phyloP scores from a whole-genome alignment of 306 rosid genomes.

The Fragaria iinumae region DNA sequence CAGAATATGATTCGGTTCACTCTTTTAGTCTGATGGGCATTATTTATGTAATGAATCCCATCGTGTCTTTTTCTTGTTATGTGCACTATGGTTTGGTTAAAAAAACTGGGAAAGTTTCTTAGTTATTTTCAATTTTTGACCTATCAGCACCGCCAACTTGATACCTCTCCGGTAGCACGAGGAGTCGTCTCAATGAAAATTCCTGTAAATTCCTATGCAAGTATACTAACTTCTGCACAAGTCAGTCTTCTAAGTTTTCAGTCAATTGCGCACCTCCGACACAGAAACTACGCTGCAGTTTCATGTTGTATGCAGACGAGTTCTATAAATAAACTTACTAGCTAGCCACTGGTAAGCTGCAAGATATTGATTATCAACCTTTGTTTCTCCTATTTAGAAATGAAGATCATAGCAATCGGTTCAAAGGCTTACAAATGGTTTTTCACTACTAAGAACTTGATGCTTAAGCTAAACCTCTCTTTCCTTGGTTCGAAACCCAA shows the following conservation, averaged over 20 bases:
- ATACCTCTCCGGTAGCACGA: background rate
- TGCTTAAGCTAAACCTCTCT: conserved; percentile 27
- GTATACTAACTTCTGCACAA: background rate
- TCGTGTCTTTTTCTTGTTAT: background rate
- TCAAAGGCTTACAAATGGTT: conserved; percentile 27
- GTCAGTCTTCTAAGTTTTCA: background rate
- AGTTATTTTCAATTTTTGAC: background rate
- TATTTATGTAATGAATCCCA: no score
- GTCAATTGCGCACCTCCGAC: background rate
- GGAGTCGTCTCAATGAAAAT: background rate
- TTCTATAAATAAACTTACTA: background rate
- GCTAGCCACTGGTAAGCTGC: background rate
- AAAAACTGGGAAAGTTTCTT: background rate
- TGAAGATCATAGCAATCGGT: background rate
- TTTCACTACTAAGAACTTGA: background rate
- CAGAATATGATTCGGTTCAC: no score
- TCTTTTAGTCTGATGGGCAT: no score
- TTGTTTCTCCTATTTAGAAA: background rate
- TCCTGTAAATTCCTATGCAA: background rate
- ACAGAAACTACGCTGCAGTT: conserved; percentile 9
- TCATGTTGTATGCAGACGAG: background rate
- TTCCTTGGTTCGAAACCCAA: conserved; percentile 21
- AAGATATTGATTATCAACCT: background rate
- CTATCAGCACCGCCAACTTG: background rate
- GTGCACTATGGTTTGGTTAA: background rate